Evolutionary conservation across 2,329 filamentous ascomycete genomes (phyloP).

Genomic region (Ustulina deusta): DNA sequence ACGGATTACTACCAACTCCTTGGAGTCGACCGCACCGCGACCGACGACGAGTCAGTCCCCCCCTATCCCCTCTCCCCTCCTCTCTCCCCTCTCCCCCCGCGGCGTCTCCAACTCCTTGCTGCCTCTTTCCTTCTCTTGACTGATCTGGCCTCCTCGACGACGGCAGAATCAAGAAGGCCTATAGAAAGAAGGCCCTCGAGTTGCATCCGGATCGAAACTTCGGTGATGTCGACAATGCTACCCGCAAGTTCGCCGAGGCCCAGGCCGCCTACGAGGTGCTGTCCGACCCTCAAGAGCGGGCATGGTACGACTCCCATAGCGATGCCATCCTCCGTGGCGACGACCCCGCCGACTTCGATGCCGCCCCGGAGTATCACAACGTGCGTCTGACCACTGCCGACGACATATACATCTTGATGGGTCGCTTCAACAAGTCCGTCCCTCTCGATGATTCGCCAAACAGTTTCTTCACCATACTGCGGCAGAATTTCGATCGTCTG

Average conservation of each 20-base stretch:
- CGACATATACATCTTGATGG: conserved; percentile 81
- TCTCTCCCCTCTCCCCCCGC: not conserved
- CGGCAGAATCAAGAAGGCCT: conserved; percentile 83
- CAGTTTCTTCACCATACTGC: conserved; percentile 87
- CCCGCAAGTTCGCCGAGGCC: conserved; percentile 87
- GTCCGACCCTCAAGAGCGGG: conserved; percentile 92
- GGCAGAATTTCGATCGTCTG: conserved; percentile 82
- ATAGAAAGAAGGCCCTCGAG: conserved; percentile 89
- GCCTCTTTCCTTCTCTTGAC: conserved; percentile 15
- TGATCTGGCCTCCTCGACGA: conserved; percentile 57
- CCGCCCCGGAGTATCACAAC: conserved; percentile 73
- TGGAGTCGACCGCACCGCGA: conserved; percentile 76
- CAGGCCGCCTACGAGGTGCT: conserved; percentile 96
- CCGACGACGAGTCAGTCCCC: conserved; percentile 77
- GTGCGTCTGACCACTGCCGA: conserved; percentile 82
- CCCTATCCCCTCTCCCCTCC: not conserved
- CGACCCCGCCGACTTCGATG: conserved; percentile 61
- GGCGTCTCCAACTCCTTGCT: not conserved
- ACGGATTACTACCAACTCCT: conserved; percentile 90
- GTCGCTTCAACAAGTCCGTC: conserved; percentile 81
- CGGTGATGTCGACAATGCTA: conserved; percentile 85
- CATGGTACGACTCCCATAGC: conserved; percentile 97
- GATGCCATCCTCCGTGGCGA: conserved; percentile 82
- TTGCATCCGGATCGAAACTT: conserved; percentile 95
- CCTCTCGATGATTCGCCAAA: conserved; percentile 82